Evolutionary conservation across 1,284 basidiomycete genomes (phyloP).

Genomic region (Termitomyces sp.): DNA sequence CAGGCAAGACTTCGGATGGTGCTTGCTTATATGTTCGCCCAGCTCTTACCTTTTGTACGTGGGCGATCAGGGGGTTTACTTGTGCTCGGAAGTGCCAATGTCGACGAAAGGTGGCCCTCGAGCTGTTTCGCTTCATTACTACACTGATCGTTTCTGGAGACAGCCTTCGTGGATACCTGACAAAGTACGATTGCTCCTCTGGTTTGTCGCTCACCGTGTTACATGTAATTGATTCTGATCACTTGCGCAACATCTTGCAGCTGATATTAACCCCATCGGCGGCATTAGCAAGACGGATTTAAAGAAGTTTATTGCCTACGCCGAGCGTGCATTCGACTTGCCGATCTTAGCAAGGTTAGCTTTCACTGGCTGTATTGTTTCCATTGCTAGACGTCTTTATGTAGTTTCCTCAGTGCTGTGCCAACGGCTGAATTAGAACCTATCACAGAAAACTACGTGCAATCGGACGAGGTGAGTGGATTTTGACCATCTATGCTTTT

Average conservation of each 20-base stretch:
- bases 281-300: constrained; percentile 97
- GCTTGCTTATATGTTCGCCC: constrained; percentile 95
- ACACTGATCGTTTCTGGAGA: neutral
- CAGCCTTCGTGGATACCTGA: constrained; percentile 92
- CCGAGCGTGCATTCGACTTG: constrained; percentile 73
- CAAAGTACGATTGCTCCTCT: constrained; percentile 95
- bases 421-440: constrained; percentile 98
- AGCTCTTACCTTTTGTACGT: constrained; percentile 90
- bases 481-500: neutral
- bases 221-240: neutral
- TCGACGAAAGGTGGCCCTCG: constrained; percentile 81
- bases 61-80: constrained; percentile 83
- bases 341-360: constrained; percentile 75
- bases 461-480: constrained; percentile 80
- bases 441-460: constrained; percentile 89
- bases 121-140: constrained; percentile 4
- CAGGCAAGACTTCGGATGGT: constrained; percentile 93
- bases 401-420: constrained; percentile 84
- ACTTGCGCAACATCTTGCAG: constrained; percentile 32
- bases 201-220: constrained; percentile 36
- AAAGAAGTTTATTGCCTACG: constrained; percentile 92
- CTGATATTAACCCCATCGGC: constrained; percentile 98
- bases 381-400: constrained; percentile 2
- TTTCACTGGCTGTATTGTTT: neutral
- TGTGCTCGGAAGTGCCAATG: constrained; percentile 95